Base-by-base conservation (phyloP, 768 basidiomycete species). In the Lepiota venenata region DNA sequence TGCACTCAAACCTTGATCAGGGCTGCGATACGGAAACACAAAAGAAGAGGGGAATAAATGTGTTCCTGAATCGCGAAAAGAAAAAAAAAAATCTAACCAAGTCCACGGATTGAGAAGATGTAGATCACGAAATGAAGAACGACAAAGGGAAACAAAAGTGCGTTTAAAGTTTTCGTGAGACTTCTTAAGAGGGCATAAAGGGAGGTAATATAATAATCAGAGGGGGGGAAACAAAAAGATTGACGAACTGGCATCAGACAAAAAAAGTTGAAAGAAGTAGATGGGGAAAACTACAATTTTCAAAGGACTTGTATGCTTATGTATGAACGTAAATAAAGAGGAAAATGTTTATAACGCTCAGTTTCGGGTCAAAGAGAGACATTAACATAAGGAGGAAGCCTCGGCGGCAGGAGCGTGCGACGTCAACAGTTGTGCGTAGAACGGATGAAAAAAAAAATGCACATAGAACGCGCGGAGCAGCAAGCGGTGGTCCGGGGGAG, bases 71-170 rank as follows among this genome's bases (percentile, higher is more conserved):
- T 35, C 46, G 52, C 45, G 47, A 40, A 54, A n/a, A n/a, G n/a
- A n/a, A n/a, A n/a, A n/a, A n/a, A n/a, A n/a, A 21, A 52, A 52
- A 8, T 52, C 43, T 45, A 45, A 52, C 35, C 16, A 45, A 29
- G 27, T 16, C 27, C 50, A 43, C 29, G 43, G 20, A 51, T 43
- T 22, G 42, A 43, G 21, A 20, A 42, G 50, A 36, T 51, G 41
- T 35, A 29, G 43, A 41, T 50, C 49, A 41, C 15, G 42, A 29
- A 43, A 35, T 43, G 27, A 40, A 8, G 18, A 15, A 39, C 3
- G 29, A 40, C 38, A 40, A 40, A 25, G 25, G 21, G 29, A 12
- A 50, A 22, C 25, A 25, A 29, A 12, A 35, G 14, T n/a, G 27
- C 18, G 41, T 22, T 29, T 32, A 8, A 32, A 8, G 32, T 32